phyloP scores from a whole-genome alignment of 2,329 filamentous ascomycete genomes.

The Byssochlamys sp. region DNA sequence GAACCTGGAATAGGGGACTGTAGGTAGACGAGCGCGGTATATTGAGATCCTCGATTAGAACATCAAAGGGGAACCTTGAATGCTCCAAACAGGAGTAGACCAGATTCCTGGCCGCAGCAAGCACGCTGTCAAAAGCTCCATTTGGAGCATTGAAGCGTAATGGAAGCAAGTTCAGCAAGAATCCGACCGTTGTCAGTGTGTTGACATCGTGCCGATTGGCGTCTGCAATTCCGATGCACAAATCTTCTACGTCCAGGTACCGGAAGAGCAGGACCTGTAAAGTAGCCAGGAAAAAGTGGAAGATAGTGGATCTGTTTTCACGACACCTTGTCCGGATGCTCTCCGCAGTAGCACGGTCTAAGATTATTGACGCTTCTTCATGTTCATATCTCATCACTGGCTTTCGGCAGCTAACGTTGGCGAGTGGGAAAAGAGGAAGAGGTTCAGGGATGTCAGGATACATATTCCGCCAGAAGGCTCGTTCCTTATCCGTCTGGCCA shows the following conservation, averaged over 20 bases:
- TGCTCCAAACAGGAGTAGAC: slow-evolving; percentile 32
- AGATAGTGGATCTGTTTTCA: slow-evolving; percentile 26
- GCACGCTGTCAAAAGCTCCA: slow-evolving; percentile 18
- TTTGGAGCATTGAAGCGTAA: slow-evolving; percentile 27
- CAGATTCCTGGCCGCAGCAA: slow-evolving; percentile 17
- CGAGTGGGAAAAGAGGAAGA: slow-evolving; percentile 27
- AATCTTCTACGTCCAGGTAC: slow-evolving; percentile 26
- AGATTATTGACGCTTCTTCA: slow-evolving; percentile 1
- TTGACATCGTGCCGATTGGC: slow-evolving; percentile 29
- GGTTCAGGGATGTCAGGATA: slow-evolving; percentile 15
- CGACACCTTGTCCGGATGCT: slow-evolving; percentile 16
- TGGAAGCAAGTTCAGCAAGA: slow-evolving; percentile 43
- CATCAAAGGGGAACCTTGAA: slow-evolving; percentile 42
- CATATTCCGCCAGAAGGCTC: slow-evolving; percentile 27
- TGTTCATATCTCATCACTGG: slow-evolving; percentile 11
- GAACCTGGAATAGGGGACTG: slow-evolving; percentile 43
- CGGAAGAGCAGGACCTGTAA: slow-evolving; percentile 31
- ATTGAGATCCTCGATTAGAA: slow-evolving; percentile 37
- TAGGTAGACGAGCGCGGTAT: slow-evolving; percentile 30
- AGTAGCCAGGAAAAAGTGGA: slow-evolving; percentile 40
- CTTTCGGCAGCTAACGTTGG: slow-evolving; percentile 10
- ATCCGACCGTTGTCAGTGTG: slow-evolving; percentile 32
- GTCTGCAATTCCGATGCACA: slow-evolving; percentile 43
- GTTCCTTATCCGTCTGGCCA: slow-evolving; percentile 16
- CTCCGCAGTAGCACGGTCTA: slow-evolving; percentile 11